These are phyloP conservation scores for Coniosporium tulheliwenetii DNA, from an alignment of 2,329 filamentous ascomycete species.

Conservation along the genomic window DNA sequence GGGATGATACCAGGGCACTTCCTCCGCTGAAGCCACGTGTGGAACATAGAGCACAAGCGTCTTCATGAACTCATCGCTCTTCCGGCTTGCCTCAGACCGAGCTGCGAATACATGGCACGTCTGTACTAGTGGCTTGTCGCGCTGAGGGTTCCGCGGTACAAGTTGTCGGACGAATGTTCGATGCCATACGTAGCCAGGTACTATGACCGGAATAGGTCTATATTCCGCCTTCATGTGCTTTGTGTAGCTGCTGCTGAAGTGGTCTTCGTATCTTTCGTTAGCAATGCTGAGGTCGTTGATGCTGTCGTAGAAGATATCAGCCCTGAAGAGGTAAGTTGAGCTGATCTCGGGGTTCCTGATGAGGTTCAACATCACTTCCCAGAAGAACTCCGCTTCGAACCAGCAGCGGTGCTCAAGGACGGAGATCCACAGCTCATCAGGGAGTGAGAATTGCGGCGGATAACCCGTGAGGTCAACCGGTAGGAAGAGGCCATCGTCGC, in stretches of 20 bases:
- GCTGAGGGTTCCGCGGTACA: constrained; percentile 64
- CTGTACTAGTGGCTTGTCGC: constrained; percentile 64
- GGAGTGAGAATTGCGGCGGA: constrained; percentile 3
- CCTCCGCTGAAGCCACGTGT: constrained; percentile 43
- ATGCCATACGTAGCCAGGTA: constrained; percentile 26
- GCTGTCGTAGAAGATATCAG: constrained; percentile 52
- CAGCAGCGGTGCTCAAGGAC: constrained; percentile 33
- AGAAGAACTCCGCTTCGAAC: constrained; percentile 49
- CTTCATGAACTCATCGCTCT: constrained; percentile 16
- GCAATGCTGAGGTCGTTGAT: constrained; percentile 19
- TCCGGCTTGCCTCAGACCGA: constrained; percentile 9
- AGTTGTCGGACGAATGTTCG: constrained; percentile 60
- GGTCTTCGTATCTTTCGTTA: constrained; percentile 13
- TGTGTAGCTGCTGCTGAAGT: constrained; percentile 24
- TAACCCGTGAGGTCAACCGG: too few species aligned
- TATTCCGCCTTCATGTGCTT: constrained; percentile 32
- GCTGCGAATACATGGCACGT: constrained; percentile 58
- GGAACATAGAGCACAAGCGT: constrained; percentile 64
- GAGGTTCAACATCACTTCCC: constrained; percentile 55
- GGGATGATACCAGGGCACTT: constrained; percentile 82
- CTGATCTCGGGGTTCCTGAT: constrained; percentile 70
- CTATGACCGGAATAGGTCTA: constrained; percentile 5
- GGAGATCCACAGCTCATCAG: constrained; percentile 14
- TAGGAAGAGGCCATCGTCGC: too few species aligned
- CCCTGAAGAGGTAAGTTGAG: constrained; percentile 61